Percentiles rank a stretch among this genome's conserved stretches.
These are phyloP conservation scores for Diaporthe ampelina DNA, from an alignment of 2,329 filamentous ascomycete genomes.

Conservation along the genomic window DNA sequence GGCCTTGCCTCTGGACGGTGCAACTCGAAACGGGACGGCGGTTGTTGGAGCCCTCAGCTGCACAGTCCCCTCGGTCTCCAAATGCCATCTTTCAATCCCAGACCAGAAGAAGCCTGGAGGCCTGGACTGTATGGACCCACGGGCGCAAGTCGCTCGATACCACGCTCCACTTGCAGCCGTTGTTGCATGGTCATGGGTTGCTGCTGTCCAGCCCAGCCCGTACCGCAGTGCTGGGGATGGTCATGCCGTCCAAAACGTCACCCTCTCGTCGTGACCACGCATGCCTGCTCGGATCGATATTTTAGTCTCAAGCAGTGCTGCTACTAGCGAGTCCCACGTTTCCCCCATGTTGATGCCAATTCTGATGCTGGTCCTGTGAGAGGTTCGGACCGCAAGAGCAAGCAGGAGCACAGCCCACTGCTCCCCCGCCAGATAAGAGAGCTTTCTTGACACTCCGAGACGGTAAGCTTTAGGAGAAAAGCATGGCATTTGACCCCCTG, in stretches of 20 bases:
- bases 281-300: conserved; percentile 23
- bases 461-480: not conserved
- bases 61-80: not conserved
- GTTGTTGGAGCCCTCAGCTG: conserved; percentile 17
- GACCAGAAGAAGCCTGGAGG: not conserved
- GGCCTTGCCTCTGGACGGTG: not conserved
- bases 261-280: not conserved
- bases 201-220: not conserved
- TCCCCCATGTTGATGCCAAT: conserved; percentile 13
- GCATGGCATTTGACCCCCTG: conserved; percentile 23
- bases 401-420: not conserved
- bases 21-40: conserved; percentile 24
- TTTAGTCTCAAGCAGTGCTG: conserved; percentile 24
- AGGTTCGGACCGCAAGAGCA: conserved; percentile 15
- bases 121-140: not conserved
- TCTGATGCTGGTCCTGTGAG: conserved; percentile 22
- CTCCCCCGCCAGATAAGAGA: conserved; percentile 1
- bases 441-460: not conserved
- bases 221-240: conserved; percentile 26
- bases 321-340: conserved; percentile 34
- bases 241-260: conserved; percentile 14
- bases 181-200: not conserved
- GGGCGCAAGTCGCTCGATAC: not conserved
- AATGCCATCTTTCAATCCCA: not conserved
- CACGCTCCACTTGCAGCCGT: not conserved